These are phyloP conservation scores for Colletotrichum acutatum DNA, from an alignment of 2,329 filamentous ascomycete species.

Conservation along the genomic window DNA sequence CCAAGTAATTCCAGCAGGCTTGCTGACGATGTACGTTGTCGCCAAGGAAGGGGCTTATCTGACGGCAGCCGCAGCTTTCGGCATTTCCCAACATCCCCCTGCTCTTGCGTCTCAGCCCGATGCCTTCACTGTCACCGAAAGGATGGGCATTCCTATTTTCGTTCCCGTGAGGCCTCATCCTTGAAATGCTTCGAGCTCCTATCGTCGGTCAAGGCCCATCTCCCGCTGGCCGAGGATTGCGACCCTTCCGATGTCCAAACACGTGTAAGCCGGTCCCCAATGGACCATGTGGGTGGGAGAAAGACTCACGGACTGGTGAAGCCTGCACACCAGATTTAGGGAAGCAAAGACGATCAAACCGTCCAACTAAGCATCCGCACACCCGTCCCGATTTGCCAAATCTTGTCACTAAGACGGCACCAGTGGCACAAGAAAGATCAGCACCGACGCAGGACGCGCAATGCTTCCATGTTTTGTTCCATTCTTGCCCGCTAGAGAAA, in stretches of 20 bases:
- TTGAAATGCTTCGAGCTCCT: background rate
- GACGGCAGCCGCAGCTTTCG: conserved; percentile 30
- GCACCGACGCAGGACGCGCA: conserved; percentile 31
- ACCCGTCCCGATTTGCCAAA: conserved; percentile 12
- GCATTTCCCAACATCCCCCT: conserved; percentile 12
- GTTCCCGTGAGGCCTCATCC: background rate
- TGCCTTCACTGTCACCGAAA: background rate
- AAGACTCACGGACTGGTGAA: background rate
- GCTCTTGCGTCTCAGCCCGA: conserved; percentile 26
- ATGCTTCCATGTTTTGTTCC: conserved; percentile 15
- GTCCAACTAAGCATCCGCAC: background rate
- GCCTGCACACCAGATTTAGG: background rate
- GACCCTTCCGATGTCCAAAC: background rate
- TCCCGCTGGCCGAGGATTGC: conserved; percentile 18
- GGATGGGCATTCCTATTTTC: conserved; percentile 15
- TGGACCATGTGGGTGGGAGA: background rate
- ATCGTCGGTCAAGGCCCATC: background rate
- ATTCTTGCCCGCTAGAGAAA: background rate
- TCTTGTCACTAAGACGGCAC: conserved; percentile 17
- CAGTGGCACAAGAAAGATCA: conserved; percentile 18
- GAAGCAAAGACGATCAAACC: conserved; percentile 18
- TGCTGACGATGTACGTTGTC: conserved; percentile 23
- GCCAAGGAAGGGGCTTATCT: conserved; percentile 31
- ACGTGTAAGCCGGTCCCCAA: conserved; percentile 1
- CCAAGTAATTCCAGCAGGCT: background rate